These are phyloP conservation scores for Trifolium fragiferum DNA, from an alignment of 306 rosid genomes.

Conservation along the genomic window DNA sequence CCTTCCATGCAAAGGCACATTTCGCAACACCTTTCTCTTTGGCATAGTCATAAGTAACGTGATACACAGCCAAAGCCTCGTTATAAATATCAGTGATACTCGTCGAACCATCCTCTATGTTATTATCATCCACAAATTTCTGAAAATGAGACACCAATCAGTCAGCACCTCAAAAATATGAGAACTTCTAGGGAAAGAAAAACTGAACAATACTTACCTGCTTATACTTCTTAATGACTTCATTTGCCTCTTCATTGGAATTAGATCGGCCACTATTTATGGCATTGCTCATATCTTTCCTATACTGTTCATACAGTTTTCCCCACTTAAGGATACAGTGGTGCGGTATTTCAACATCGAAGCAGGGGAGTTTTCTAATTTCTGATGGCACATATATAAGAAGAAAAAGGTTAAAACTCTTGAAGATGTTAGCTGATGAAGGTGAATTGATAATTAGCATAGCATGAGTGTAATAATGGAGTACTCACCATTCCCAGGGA, in stretches of 20 bases:
- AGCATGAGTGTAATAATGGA: background rate
- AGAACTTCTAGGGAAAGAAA: slow-evolving; percentile 4
- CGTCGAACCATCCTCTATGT: slow-evolving; percentile 52
- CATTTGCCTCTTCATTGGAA: slow-evolving; percentile 46
- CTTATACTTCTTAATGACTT: slow-evolving; percentile 52
- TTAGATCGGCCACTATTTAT: background rate
- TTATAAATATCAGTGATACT: slow-evolving; percentile 46
- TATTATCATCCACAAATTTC: slow-evolving; percentile 57
- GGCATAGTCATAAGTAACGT: slow-evolving; percentile 56
- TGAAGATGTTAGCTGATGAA: no score
- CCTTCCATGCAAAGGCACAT: slow-evolving; percentile 71
- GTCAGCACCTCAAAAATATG: slow-evolving; percentile 24
- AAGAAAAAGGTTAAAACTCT: slow-evolving; percentile 19
- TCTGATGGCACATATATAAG: slow-evolving; percentile 47
- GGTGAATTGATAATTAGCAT: background rate
- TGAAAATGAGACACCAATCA: slow-evolving; percentile 31
- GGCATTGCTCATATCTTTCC: slow-evolving; percentile 51
- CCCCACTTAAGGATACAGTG: slow-evolving; percentile 51
- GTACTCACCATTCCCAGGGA: slow-evolving; percentile 49
- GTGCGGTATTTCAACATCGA: slow-evolving; percentile 58
- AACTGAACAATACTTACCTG: slow-evolving; percentile 43
- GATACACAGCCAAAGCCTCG: slow-evolving; percentile 72
- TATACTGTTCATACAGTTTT: slow-evolving; percentile 35
- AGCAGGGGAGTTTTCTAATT: slow-evolving; percentile 58
- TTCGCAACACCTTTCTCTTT: rapidly evolving